Conservation (phyloP, 768 basidiomycete genomes). For the Pisolithus orientalis region DNA sequence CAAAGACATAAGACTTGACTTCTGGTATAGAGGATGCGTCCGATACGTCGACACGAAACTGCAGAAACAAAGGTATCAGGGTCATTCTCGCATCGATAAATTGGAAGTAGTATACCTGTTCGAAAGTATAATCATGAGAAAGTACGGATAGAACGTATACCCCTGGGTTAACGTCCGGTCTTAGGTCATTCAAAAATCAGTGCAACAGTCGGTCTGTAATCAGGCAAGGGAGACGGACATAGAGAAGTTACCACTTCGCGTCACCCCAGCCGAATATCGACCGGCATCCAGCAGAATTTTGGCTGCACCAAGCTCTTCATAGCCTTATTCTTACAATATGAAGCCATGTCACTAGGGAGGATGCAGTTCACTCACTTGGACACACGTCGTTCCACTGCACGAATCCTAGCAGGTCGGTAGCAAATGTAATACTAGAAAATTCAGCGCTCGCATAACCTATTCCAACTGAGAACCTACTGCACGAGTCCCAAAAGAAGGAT, state of each 20-base stretch:
- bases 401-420: conserved; percentile 54
- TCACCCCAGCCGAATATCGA: conserved; percentile 44
- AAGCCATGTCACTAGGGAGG: conserved; percentile 6
- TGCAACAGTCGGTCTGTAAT: neutral
- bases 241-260: conserved; percentile 51
- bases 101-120: conserved; percentile 43
- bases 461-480: too few relatives aligned
- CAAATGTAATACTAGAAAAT: conserved; percentile 23
- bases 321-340: conserved; percentile 22
- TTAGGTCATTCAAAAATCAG: conserved; percentile 24
- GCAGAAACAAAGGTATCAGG: conserved; percentile 4
- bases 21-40: conserved; percentile 39
- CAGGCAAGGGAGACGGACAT: conserved; percentile 43
- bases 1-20: conserved; percentile 57
- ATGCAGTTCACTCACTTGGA: conserved; percentile 36
- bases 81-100: conserved; percentile 1
- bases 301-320: conserved; percentile 44
- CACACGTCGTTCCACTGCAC: conserved; percentile 71
- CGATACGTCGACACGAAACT: conserved; percentile 68
- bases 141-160: conserved; percentile 64
- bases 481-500: too few relatives aligned
- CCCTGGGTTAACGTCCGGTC: conserved; percentile 63
- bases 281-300: conserved; percentile 60
- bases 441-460: too few relatives aligned
- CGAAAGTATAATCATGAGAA: conserved; percentile 63